phyloP scores from a whole-genome alignment of 768 basidiomycete genomes.

The Wakefieldia striispora region DNA sequence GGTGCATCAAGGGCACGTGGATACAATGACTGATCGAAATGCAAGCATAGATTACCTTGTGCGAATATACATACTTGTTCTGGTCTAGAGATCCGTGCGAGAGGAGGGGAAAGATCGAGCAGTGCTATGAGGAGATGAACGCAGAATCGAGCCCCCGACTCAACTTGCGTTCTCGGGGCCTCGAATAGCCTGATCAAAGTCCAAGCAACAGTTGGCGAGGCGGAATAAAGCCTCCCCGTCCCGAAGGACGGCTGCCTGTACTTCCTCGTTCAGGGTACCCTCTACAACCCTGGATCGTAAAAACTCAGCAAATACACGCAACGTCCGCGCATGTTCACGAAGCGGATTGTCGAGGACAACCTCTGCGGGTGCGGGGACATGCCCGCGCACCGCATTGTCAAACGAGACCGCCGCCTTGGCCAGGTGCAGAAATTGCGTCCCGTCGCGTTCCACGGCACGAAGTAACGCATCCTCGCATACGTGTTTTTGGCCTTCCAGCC shows the following conservation, averaged over 20 bases:
- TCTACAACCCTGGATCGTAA: constrained; percentile 10
- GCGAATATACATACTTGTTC: background rate
- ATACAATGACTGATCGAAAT: constrained; percentile 53
- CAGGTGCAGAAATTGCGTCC: constrained; percentile 11
- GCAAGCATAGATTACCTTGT: constrained; percentile 2
- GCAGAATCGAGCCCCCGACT: constrained; percentile 3
- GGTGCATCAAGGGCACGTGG: constrained; percentile 43
- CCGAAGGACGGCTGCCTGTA: constrained; percentile 21
- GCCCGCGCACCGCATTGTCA: constrained; percentile 15
- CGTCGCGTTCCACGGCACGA: constrained; percentile 25
- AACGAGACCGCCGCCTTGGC: constrained; percentile 19
- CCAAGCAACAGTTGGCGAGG: constrained; percentile 20
- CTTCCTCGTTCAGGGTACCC: constrained; percentile 9
- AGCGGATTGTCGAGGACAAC: background rate
- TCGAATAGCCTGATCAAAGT: constrained; percentile 17
- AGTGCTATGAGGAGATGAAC: background rate
- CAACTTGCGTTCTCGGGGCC: constrained; percentile 4
- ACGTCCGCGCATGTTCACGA: constrained; percentile 6
- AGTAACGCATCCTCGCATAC: background rate
- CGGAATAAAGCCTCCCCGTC: constrained; percentile 20
- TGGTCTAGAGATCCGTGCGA: no score
- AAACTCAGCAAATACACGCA: constrained; percentile 18
- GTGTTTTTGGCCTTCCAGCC: constrained; percentile 14
- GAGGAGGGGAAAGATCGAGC: background rate
- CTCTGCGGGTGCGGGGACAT: background rate